Conservation (phyloP, 116 monocot species). For the Phalaenopsis hybrid region DNA sequence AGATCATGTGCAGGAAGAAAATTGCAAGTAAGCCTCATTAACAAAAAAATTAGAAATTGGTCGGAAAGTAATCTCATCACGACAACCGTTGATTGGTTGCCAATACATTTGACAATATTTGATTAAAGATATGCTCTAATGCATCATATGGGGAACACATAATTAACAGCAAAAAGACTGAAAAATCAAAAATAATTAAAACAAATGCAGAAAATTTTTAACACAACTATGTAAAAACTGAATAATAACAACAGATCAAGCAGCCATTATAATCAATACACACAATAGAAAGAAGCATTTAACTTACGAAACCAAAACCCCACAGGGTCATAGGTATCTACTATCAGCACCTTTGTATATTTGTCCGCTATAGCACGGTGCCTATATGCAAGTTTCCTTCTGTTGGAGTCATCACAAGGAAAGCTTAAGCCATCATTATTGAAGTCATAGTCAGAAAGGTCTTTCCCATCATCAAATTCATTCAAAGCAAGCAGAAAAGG, state of each 20-base stretch:
- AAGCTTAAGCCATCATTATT: constrained; percentile 46
- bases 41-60: not conserved
- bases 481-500: constrained; percentile 56
- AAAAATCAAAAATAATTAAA: too few species aligned
- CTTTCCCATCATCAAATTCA: constrained; percentile 78
- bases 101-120: not conserved
- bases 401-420: constrained; percentile 72
- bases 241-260: not conserved
- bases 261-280: not conserved
- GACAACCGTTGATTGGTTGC: not conserved
- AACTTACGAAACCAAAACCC: constrained; percentile 21
- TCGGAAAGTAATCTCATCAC: not conserved
- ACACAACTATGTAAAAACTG: not conserved
- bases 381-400: constrained; percentile 87
- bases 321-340: constrained; percentile 8
- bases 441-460: constrained; percentile 88
- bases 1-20: not conserved
- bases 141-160: not conserved
- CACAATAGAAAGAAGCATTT: constrained; percentile 17
- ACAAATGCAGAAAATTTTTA: not conserved
- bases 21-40: not conserved
- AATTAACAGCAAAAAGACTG: not conserved
- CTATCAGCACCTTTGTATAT: constrained; percentile 63
- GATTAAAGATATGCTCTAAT: not conserved
- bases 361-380: constrained; percentile 72